Evolutionary conservation across 2,329 filamentous ascomycete species (phyloP), one percentile per base, ranked within the genome.

Genomic region (Fusarium globosum): DNA sequence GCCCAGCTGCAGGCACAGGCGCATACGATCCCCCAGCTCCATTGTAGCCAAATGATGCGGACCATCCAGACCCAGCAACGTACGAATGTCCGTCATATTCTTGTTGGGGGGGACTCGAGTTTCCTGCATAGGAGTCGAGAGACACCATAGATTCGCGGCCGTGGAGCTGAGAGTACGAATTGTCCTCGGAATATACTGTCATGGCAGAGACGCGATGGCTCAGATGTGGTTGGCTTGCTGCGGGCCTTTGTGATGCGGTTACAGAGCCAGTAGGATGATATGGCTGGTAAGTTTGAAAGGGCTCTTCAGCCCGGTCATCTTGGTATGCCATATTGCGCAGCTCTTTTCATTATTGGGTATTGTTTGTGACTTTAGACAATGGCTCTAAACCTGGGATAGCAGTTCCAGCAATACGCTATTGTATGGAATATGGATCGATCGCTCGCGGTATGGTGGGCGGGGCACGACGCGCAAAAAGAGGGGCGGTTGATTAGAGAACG

Each of bases 131-230:
- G 8, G 84, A 82, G 57, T 82, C 79, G n/a, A 85, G 74, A 8
- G 84, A 85, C 23, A 82, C 80, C 59, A 85, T 78, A 20, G 84
- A 83, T 58, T 82, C 81, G 26, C 81, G 82, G 20, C 79, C 80
- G 13, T 80, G 80, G 36, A 83, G 68, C 10, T 79, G 68, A 45
- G 73, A 71, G 12, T 81, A 78, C 12, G 76, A 74, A 59, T 68
- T 74, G 41, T 76, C 65, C 33, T 78, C 80, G 65, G 71, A 79
- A 62, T 80, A 74, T n/a, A 81, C 74, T 38, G 82, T 81, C 68
- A 82, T 65, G 71, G 75, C 81, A 41, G 82, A 83, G 46, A 79
- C 73, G 41, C 77, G 76, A 65, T 82, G 82, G 45, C 71, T 76
- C 43, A 83, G 74, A 48, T 73, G 69, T 33, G 68, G 69, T 46